Base-by-base conservation (phyloP, 2,329 filamentous ascomycete genomes). In the Cercospora zeae-maydis region DNA sequence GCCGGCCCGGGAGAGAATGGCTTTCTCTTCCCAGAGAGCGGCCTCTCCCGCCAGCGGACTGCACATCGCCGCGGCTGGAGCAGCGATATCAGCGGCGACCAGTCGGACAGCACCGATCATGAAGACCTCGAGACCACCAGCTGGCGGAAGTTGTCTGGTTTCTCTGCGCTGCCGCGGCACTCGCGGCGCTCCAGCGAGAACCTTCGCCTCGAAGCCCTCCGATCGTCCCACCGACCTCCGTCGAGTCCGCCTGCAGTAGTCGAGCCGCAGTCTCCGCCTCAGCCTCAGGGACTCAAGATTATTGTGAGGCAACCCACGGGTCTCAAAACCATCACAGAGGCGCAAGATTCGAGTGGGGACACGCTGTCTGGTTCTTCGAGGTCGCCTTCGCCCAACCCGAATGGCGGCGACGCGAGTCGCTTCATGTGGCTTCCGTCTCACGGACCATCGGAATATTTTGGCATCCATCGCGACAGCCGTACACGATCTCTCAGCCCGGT, bases 71-170 rank as follows among this genome's bases (percentile, higher is more conserved):
- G 72, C 60, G 71, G 68, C n/a, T 74, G 66, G 65, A 75, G 72
- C 53, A 75, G 70, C 59, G 73, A 75, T 56, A 71, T 75, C 33
- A 73, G 68, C 31, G 71, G 70, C 24, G 73, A 75, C 63, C 73
- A 75, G 53, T 73, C 72, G 5, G 71, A 71, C 60, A 75, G 72
- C 56, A 71, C 71, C n/a, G 57, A 59, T 36, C 57, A 59, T 19
- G 72, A 72, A 27, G 67, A 69, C 10, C 63, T 54, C 30, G 67
- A 66, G 14, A 42, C 57, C 9, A 59, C 63, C 57, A 56, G 58
- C 8, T 53, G 58, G 53, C 62, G 61, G n/a, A 58, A 59, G n/a
- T 49, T 62, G 19, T 56, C 60, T 13, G 61, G 65, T 10, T 56
- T 63, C 11, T 56, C 54, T 21, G 55, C 64, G n/a, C 67, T 69